Base-by-base conservation (phyloP, 345 rosid species). In the Angophora floribunda region DNA sequence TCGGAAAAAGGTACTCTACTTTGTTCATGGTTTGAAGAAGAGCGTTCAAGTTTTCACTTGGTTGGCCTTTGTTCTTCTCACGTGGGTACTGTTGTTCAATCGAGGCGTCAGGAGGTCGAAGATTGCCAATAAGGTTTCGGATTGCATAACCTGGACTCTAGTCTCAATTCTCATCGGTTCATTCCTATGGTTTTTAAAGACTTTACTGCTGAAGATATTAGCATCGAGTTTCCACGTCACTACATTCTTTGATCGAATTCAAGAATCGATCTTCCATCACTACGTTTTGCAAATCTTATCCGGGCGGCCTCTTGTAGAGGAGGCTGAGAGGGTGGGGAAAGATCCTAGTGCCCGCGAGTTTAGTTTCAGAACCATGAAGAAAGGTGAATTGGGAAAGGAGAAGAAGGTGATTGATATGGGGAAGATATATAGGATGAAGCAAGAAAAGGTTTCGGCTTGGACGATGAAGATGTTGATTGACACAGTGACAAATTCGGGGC, bases 1-100 rank as follows among this genome's bases (percentile, higher is more conserved):
- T 4, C 89, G 89, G 87, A 97, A 94, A 90, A 97, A 96, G 86
- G 99, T 96, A 13, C 94, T 97, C 85, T 97, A 97, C 87, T 97
- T 97, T 88, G 99, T 97, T 80, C 96, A 96, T 87, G 99, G 99
- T n/a, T 92, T 97, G 91, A 97, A 95, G 93, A 93, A 95, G 92
- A 96, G 94, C 53, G 95, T 94, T 87, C 97, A 95, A 91, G 97
- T 94, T 86, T 94, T 95, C 89, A 92, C 95, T 79, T 97, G 99
- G 99, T 88, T 97, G 70, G 87, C 91, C 88, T 63, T 96, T 87
- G 87, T 96, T 89, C 96, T 96, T 51, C 49, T 94, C 61, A 92
- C 99, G 51, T 97, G 99, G 98, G 90, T 89, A 1, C 89, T 94
- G 41, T 57, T 97, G n/a, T 94, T 97, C 88, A 90, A 93, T n/a